Percentiles rank a stretch among this genome's conserved stretches.
phyloP scores from a whole-genome alignment of 495 filamentous ascomycete species.

The Penicillium desertorum region DNA sequence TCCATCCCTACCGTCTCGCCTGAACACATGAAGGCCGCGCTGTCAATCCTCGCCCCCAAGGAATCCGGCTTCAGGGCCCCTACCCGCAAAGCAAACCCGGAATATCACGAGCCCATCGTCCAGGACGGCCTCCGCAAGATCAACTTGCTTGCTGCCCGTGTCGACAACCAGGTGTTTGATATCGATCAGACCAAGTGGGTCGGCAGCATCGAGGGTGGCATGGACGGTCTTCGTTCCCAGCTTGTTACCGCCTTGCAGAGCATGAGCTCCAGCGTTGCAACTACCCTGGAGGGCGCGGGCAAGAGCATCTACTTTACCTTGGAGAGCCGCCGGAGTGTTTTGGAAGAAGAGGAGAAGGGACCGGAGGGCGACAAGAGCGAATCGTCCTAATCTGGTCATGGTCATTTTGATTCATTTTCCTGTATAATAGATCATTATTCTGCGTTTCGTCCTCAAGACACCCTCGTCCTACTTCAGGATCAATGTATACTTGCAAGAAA shows the following conservation, averaged over 20 bases:
- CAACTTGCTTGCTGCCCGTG: conserved; percentile 77
- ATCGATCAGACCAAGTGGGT: conserved; percentile 76
- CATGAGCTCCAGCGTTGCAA: conserved; percentile 70
- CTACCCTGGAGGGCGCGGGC: conserved; percentile 68
- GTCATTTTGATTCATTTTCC: conserved; percentile 22
- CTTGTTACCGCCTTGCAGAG: conserved; percentile 74
- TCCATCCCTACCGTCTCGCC: conserved; percentile 83
- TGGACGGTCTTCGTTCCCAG: conserved; percentile 79
- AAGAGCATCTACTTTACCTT: conserved; percentile 81
- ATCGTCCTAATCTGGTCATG: conserved; percentile 28
- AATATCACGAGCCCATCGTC: conserved; percentile 72
- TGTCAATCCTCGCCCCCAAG: conserved; percentile 72
- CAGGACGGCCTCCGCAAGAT: conserved; percentile 84
- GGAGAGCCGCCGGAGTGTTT: conserved; percentile 70
- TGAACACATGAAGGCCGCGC: conserved; percentile 71
- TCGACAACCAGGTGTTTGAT: conserved; percentile 83
- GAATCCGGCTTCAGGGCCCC: conserved; percentile 73
- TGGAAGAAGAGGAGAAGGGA: conserved; percentile 69
- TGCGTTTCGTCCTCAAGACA: conserved; percentile 22
- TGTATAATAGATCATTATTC: conserved; percentile 44
- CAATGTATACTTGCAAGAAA: conserved; percentile 26
- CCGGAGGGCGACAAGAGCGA: conserved; percentile 40
- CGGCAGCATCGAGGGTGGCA: conserved; percentile 75
- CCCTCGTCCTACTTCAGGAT: conserved; percentile 18
- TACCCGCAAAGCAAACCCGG: conserved; percentile 68